Evolutionary conservation across 768 basidiomycete genomes (phyloP), one percentile per base, ranked within the genome.

Genomic region (Amanita molliuscula): DNA sequence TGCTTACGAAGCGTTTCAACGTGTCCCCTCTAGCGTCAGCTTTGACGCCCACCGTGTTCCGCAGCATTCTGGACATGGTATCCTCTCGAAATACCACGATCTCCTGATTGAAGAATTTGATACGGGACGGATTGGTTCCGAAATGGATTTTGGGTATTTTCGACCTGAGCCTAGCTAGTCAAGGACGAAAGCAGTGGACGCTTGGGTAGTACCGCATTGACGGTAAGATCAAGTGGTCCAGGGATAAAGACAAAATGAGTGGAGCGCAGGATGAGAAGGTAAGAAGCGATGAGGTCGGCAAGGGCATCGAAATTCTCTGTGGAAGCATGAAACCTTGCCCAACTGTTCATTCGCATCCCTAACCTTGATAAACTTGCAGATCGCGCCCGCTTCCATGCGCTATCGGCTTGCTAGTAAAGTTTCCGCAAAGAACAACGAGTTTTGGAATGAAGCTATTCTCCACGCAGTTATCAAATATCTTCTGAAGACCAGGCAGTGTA

Each of bases 181-280:
- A 98, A 81, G 1, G 80, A 76, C 1, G 86, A 78, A 3, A 97
- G 77, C 25, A 99, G 71, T 1, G 89, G 78, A 35, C 81, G 79
- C 28, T 90, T 82, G 25, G 96, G 96, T 10, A 96, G 67, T 18
- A 84, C 78, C 8, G 83, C 74, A 49, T 90, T 90, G 48, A 87
- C 72, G 1, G 86, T 82, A 21, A 95, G 76, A 67, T 99, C 96
- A 45, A 88, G 69, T 2, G 96, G 96, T 5, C 96, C 96, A 4
- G 96, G 96, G 18, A 98, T 84, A 55, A 99, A 81, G 47, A 98
- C 78, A 64, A 98, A 96, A 61, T 94, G 90, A 0, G 93, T 92
- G 38, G 68, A 68, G 5, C 82, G 77, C 18, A 82, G 78, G 45
- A 98, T 83, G 40, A 74, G 63, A 2, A 90, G 85, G 59, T 92